These are phyloP conservation scores for Trametes cubensis DNA, from an alignment of 768 basidiomycete genomes.

Conservation along the genomic window DNA sequence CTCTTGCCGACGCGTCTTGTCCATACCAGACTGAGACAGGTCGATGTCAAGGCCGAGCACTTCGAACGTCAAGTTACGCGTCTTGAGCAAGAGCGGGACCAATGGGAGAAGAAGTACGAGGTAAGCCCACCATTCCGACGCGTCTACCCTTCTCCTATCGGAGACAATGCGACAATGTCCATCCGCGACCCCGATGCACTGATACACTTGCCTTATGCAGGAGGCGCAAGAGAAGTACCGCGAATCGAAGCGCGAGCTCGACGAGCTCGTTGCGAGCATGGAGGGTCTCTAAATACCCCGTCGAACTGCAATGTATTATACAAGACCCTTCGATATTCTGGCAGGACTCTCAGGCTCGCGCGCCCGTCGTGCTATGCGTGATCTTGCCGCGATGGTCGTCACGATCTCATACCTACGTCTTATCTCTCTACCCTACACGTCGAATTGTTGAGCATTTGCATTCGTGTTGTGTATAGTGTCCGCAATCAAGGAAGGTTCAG, in stretches of 20 bases:
- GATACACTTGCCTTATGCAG: slow-evolving; percentile 42
- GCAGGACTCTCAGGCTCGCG: background rate
- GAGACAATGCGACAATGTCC: background rate
- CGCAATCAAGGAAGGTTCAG: slow-evolving; percentile 8
- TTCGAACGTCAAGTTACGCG: slow-evolving; percentile 90
- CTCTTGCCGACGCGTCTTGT: slow-evolving; percentile 10
- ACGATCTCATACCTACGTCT: slow-evolving; percentile 16
- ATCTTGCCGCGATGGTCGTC: slow-evolving; percentile 18
- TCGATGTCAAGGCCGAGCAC: slow-evolving; percentile 98
- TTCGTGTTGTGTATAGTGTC: slow-evolving; percentile 18
- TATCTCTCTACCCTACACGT: slow-evolving; percentile 14
- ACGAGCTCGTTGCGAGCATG: slow-evolving; percentile 80
- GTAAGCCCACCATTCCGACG: slow-evolving; percentile 46
- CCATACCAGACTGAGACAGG: slow-evolving; percentile 77
- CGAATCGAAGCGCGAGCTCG: slow-evolving; percentile 76
- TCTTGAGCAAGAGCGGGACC: slow-evolving; percentile 87
- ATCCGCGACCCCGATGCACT: slow-evolving; percentile 8
- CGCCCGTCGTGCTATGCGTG: background rate
- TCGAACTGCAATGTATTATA: slow-evolving; percentile 18
- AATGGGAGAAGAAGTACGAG: slow-evolving; percentile 94
- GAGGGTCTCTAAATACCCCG: slow-evolving; percentile 40
- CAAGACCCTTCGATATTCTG: slow-evolving; percentile 7
- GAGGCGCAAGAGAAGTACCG: slow-evolving; percentile 73
- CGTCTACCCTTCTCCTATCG: background rate
- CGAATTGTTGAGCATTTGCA: slow-evolving; percentile 19